Conservation (phyloP, 805 yeast genomes). For the Candida loeiensis region DNA sequence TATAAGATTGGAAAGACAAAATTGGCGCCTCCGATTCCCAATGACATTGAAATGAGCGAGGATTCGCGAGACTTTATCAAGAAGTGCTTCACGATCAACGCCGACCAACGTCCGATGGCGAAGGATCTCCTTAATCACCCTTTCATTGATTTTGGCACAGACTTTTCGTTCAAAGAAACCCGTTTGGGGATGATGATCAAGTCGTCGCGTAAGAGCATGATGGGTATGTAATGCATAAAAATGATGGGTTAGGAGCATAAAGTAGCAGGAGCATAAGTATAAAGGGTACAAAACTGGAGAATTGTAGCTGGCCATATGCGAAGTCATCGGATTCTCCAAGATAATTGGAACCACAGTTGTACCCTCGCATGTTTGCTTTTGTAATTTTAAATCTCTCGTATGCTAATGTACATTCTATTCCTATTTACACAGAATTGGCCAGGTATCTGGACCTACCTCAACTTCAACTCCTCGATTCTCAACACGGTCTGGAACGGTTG, state of each 20-base stretch:
- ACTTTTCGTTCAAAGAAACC: conserved; percentile 53
- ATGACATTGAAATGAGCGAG: conserved; percentile 68
- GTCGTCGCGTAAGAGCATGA: conserved; percentile 20
- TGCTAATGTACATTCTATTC: conserved; percentile 6
- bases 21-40: conserved; percentile 93
- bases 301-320: too few species aligned
- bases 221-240: conserved; percentile 4
- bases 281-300: too few species aligned
- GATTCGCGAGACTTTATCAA: conserved; percentile 71
- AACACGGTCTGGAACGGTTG: conserved; percentile 76
- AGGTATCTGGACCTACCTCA: conserved; percentile 26
- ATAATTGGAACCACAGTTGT: too few species aligned
- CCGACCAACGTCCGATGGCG: conserved; percentile 89
- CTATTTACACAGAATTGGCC: conserved; percentile 1
- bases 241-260: not conserved
- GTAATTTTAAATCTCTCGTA: too few species aligned
- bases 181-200: conserved; percentile 52
- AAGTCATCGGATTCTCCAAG: too few species aligned
- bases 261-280: too few species aligned
- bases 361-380: too few species aligned
- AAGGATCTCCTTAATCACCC: conserved; percentile 52
- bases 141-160: conserved; percentile 41
- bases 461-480: conserved; percentile 66
- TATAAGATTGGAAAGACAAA: conserved; percentile 81
- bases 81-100: conserved; percentile 69